Evolutionary conservation across 2,329 filamentous ascomycete genomes (phyloP).

Genomic region (Colletotrichum karsti): DNA sequence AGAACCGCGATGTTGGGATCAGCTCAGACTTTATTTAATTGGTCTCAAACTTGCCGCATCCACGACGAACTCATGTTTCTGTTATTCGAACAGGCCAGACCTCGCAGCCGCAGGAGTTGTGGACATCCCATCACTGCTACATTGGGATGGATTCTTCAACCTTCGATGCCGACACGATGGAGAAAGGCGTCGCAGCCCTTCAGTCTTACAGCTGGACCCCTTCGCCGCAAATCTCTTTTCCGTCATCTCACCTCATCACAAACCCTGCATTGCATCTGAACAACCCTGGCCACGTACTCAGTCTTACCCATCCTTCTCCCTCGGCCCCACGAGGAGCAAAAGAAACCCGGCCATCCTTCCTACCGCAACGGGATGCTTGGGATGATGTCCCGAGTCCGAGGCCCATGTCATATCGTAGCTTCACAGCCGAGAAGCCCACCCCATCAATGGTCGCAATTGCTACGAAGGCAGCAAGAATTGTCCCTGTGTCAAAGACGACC

Average conservation of each 20-base stretch:
- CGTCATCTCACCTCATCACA: conserved; percentile 28
- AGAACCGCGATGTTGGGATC: background rate
- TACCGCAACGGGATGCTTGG: background rate
- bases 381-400: background rate
- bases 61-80: background rate
- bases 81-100: background rate
- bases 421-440: background rate
- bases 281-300: conserved; percentile 7
- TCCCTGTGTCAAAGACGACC: background rate
- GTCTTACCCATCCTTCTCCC: background rate
- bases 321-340: conserved; percentile 3
- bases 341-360: background rate
- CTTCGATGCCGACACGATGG: background rate
- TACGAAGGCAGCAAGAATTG: conserved; percentile 3
- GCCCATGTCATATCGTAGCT: background rate
- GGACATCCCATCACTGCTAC: background rate
- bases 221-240: background rate
- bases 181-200: background rate
- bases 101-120: background rate
- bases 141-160: background rate
- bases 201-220: background rate
- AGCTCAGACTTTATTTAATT: background rate
- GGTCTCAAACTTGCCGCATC: conserved; percentile 1
- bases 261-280: conserved; percentile 21
- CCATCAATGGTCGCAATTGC: background rate